These are phyloP conservation scores for Yamadazyma insecticola DNA, from an alignment of 805 yeast genomes.

Conservation along the genomic window DNA sequence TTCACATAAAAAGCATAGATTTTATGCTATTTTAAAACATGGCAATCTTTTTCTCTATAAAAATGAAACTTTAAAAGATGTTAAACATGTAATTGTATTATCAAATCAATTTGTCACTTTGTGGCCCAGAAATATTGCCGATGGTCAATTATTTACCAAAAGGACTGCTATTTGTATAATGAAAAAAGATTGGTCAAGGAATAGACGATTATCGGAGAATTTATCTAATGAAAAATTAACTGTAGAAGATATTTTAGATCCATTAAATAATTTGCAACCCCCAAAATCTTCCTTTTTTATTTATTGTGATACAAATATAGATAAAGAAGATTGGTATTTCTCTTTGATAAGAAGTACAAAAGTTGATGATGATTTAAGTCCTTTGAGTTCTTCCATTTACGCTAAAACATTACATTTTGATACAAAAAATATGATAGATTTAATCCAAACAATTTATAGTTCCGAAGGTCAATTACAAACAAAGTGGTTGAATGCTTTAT, in stretches of 20 bases:
- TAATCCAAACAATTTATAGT: constrained; percentile 75
- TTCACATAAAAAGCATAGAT: constrained; percentile 50
- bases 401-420: constrained; percentile 73
- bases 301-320: constrained; percentile 71
- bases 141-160: constrained; percentile 77
- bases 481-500: constrained; percentile 84
- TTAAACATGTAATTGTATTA: constrained; percentile 74
- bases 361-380: constrained; percentile 17
- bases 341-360: constrained; percentile 76
- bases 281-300: constrained; percentile 50
- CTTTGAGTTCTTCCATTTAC: constrained; percentile 46
- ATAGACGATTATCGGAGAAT: constrained; percentile 16
- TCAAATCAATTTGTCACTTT: constrained; percentile 65
- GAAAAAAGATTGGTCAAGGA: constrained; percentile 29
- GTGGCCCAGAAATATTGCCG: constrained; percentile 79
- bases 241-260: constrained; percentile 20
- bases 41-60: constrained; percentile 85
- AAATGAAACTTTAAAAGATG: constrained; percentile 59
- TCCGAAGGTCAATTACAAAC: constrained; percentile 80
- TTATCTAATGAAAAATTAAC: constrained; percentile 16
- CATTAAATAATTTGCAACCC: constrained; percentile 17
- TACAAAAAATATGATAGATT: constrained; percentile 64
- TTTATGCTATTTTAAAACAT: constrained; percentile 71
- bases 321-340: constrained; percentile 93
- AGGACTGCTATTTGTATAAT: constrained; percentile 74